phyloP scores from a whole-genome alignment of 2,329 filamentous ascomycete genomes.

The Exutisphaerella laricina region DNA sequence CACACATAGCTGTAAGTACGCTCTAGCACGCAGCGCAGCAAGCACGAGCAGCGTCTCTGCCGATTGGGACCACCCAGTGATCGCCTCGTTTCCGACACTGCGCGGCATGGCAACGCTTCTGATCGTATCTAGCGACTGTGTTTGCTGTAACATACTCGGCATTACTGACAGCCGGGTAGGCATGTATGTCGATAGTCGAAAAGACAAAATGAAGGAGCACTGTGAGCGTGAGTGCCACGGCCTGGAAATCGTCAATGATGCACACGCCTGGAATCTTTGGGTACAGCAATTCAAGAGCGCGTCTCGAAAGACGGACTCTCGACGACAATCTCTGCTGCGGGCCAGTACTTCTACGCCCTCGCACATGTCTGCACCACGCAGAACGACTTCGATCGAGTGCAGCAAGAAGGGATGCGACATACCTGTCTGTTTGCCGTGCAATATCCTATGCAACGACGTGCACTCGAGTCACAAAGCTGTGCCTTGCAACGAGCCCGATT shows the following conservation, averaged over 20 bases:
- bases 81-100: too few species aligned
- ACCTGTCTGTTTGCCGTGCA: constrained; percentile 24
- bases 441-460: constrained; percentile 22
- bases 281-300: constrained; percentile 23
- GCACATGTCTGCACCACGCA: constrained; percentile 11
- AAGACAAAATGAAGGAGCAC: constrained; percentile 25
- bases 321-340: constrained; percentile 14
- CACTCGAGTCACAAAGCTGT: constrained; percentile 13
- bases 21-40: too few species aligned
- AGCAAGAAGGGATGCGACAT: constrained; percentile 23
- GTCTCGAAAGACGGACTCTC: constrained; percentile 17
- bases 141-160: too few species aligned
- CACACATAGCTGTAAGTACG: constrained; percentile 20
- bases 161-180: too few species aligned
- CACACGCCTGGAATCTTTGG: constrained; percentile 23
- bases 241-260: constrained; percentile 20
- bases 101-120: too few species aligned
- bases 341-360: constrained; percentile 16
- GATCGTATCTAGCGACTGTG: too few species aligned
- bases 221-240: constrained; percentile 23
- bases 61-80: too few species aligned
- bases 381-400: constrained; percentile 18
- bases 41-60: too few species aligned
- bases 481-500: constrained; percentile 17
- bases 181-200: constrained; percentile 24